A percentile compares a stretch with the other conserved stretches of the same genome.
Conservation (phyloP, 345 rosid genomes). For the Camelina laxa region DNA sequence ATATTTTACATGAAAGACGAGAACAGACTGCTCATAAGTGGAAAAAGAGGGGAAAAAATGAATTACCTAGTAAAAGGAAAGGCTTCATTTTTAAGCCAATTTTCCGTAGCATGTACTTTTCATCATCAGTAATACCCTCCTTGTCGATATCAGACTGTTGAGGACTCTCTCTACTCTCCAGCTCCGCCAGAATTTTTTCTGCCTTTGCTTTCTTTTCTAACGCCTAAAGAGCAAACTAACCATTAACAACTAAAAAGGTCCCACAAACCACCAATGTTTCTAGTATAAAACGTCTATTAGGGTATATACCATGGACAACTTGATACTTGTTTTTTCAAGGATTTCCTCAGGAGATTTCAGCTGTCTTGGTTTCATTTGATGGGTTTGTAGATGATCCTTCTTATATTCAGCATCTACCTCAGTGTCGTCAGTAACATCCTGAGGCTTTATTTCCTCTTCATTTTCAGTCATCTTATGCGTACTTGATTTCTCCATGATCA, state of each 20-base stretch:
- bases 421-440: slow-evolving; percentile 24
- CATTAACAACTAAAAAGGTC: slow-evolving; percentile 26
- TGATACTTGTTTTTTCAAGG: slow-evolving; percentile 58
- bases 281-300: slow-evolving; percentile 35
- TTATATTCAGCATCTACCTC: slow-evolving; percentile 35
- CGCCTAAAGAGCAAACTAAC: slow-evolving; percentile 52
- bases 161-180: slow-evolving; percentile 54
- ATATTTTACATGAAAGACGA: slow-evolving; percentile 9
- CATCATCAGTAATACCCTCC: slow-evolving; percentile 87
- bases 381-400: slow-evolving; percentile 36
- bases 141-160: slow-evolving; percentile 66
- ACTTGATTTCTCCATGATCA: slow-evolving; percentile 45
- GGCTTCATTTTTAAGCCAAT: slow-evolving; percentile 95
- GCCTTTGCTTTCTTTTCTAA: slow-evolving; percentile 84
- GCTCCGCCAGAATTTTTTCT: slow-evolving; percentile 69
- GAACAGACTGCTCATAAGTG: slow-evolving; percentile 18
- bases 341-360: slow-evolving; percentile 55
- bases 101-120: slow-evolving; percentile 89
- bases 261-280: slow-evolving; percentile 14
- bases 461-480: slow-evolving; percentile 35
- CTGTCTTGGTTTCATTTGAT: slow-evolving; percentile 44
- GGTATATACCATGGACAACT: slow-evolving; percentile 71
- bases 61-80: slow-evolving; percentile 84
- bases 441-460: slow-evolving; percentile 36
- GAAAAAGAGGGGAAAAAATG: slow-evolving; percentile 17